Percentiles rank a stretch among this genome's conserved stretches.
Evolutionary conservation across 2,329 filamentous ascomycete species (phyloP).

Genomic region (Phyllosticta citribraziliensis): DNA sequence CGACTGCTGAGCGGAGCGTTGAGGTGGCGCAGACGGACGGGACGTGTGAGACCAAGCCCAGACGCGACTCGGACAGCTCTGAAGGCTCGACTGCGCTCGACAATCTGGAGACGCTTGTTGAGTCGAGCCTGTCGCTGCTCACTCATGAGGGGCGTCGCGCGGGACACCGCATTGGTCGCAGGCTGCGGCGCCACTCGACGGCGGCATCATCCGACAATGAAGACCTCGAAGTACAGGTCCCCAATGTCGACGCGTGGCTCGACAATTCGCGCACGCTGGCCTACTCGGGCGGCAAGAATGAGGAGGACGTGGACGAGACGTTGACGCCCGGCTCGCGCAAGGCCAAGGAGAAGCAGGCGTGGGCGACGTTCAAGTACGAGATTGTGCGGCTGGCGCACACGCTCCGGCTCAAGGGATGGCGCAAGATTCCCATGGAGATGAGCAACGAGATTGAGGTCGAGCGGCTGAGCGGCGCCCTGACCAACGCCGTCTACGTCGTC

Average conservation of each 20-base stretch:
- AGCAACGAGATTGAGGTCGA: conserved; percentile 61
- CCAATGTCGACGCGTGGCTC: conserved; percentile 70
- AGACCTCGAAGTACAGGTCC: conserved; percentile 75
- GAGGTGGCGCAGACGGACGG: conserved; percentile 4
- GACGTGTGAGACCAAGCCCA: conserved; percentile 24
- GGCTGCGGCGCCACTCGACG: conserved; percentile 31
- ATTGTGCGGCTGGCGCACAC: conserved; percentile 86
- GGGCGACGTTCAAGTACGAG: conserved; percentile 83
- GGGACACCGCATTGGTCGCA: conserved; percentile 13
- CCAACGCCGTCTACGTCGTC: conserved; percentile 94
- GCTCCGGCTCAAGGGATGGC: conserved; percentile 82
- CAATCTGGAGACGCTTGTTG: conserved; percentile 68
- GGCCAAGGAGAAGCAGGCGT: conserved; percentile 63
- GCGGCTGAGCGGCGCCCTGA: conserved; percentile 80
- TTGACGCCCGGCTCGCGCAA: conserved; percentile 32
- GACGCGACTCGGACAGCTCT: conserved; percentile 51
- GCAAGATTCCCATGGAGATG: conserved; percentile 63
- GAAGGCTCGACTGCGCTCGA: conserved; percentile 67
- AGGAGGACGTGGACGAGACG: conserved; percentile 31
- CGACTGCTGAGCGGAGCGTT: conserved; percentile 6
- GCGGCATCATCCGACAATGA: conserved; percentile 74
- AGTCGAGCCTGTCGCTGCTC: conserved; percentile 50
- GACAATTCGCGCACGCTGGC: conserved; percentile 86
- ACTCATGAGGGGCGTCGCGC: conserved; percentile 24
- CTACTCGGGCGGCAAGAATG: conserved; percentile 50